Evolutionary conservation across 2,329 filamentous ascomycete genomes (phyloP).

Genomic region (Lachnum nothofagi): DNA sequence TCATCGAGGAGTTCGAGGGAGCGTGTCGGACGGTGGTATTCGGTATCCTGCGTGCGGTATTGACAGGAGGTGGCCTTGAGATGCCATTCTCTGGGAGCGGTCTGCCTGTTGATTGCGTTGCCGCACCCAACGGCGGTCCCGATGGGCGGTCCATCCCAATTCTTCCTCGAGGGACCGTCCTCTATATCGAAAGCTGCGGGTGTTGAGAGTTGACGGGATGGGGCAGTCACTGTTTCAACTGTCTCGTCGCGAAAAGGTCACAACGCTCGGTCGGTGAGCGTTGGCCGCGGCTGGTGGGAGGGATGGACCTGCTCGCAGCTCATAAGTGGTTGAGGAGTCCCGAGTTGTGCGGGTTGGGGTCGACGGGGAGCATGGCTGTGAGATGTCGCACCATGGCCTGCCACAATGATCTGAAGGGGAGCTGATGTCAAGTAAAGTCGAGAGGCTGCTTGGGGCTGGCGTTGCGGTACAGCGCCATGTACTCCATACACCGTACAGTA

Average conservation of each 20-base stretch:
- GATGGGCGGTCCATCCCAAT: conserved; percentile 30
- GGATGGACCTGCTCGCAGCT: background rate
- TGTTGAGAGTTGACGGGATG: conserved; percentile 10
- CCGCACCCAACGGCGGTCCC: conserved; percentile 32
- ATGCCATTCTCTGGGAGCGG: conserved; percentile 37
- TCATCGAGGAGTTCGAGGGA: conserved; percentile 39
- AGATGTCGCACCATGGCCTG: conserved; percentile 6
- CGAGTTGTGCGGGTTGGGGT: background rate
- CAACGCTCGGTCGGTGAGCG: conserved; percentile 2
- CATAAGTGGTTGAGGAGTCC: background rate
- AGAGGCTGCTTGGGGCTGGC: background rate
- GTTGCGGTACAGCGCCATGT: background rate
- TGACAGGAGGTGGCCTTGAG: conserved; percentile 34
- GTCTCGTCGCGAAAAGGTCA: conserved; percentile 5
- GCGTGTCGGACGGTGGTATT: conserved; percentile 46
- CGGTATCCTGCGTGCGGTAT: conserved; percentile 34
- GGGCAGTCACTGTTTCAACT: conserved; percentile 26
- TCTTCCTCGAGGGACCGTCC: too few relatives aligned
- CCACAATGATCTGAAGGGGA: background rate
- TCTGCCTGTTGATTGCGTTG: conserved; percentile 35
- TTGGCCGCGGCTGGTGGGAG: background rate
- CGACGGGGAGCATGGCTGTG: conserved; percentile 4
- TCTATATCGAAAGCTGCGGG: too few relatives aligned
- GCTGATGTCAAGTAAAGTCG: background rate
- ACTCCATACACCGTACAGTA: too few relatives aligned